Evolutionary conservation across 139 green algal species (phyloP).

Genomic region (Mesotaenium endlicherianum): DNA sequence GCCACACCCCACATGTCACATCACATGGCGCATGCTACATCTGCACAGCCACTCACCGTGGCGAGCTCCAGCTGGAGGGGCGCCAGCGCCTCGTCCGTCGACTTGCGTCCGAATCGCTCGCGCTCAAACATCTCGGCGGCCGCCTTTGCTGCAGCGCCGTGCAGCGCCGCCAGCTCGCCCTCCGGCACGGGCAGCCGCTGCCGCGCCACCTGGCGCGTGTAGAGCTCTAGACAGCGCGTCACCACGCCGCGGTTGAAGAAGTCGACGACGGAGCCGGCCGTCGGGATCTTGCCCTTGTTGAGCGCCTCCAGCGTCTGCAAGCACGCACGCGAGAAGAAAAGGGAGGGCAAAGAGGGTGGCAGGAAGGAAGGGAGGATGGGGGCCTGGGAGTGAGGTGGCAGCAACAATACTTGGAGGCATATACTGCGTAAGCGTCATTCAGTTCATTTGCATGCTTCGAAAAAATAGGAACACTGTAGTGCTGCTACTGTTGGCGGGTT

Average conservation of each 20-base stretch:
- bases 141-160: not conserved
- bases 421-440: too few relatives aligned
- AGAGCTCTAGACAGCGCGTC: conserved; percentile 3
- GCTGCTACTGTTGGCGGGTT: too few relatives aligned
- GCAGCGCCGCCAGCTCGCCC: conserved; percentile 36
- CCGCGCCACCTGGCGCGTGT: not conserved
- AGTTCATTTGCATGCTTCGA: too few relatives aligned
- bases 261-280: conserved; percentile 69
- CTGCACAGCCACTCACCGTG: too few relatives aligned
- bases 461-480: too few relatives aligned
- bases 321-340: conserved; percentile 46
- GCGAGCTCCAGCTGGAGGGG: conserved; percentile 4
- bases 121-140: conserved; percentile 27
- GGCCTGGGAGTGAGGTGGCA: not conserved
- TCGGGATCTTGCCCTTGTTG: conserved; percentile 73
- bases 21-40: too few relatives aligned
- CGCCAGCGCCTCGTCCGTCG: conserved; percentile 33
- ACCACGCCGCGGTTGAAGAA: conserved; percentile 68
- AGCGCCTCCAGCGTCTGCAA: conserved; percentile 57
- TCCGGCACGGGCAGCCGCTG: conserved; percentile 13
- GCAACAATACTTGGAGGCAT: not conserved
- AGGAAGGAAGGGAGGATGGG: not conserved
- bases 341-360: not conserved
- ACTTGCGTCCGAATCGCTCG: conserved; percentile 51
- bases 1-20: too few relatives aligned